Evolutionary conservation across 1,284 basidiomycete species (phyloP).

Genomic region (Leccinum subrobustum): DNA sequence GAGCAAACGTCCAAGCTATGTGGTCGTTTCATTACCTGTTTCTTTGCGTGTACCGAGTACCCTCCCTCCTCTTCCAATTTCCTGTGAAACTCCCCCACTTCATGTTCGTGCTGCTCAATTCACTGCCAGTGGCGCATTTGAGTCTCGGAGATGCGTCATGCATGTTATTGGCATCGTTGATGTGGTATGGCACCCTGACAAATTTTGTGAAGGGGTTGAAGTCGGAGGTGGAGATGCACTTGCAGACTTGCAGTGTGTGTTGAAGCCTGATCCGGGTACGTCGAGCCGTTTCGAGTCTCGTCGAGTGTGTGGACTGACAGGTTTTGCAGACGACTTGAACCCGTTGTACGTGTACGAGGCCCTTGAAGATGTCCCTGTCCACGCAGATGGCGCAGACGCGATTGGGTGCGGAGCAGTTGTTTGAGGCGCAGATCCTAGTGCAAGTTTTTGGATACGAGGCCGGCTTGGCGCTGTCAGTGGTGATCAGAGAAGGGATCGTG

Average conservation of each 20-base stretch:
- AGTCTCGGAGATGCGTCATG: constrained; percentile 62
- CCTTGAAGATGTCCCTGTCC: constrained; percentile 78
- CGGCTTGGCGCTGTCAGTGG: constrained; percentile 35
- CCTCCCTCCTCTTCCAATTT: no score
- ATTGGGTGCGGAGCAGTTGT: constrained; percentile 3
- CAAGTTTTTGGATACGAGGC: constrained; percentile 82
- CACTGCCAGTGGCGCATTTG: constrained; percentile 68
- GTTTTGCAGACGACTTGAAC: constrained; percentile 75
- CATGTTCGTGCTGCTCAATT: constrained; percentile 83
- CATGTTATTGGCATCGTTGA: constrained; percentile 39
- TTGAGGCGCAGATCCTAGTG: constrained; percentile 86
- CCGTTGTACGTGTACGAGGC: constrained; percentile 94
- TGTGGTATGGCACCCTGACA: not conserved
- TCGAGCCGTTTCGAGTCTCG: not conserved
- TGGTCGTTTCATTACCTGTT: no score
- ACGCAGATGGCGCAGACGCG: constrained; percentile 65
- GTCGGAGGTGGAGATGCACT: not conserved
- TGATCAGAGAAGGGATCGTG: no score
- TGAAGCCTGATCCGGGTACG: not conserved
- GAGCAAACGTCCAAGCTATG: no score
- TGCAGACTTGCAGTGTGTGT: not conserved
- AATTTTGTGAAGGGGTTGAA: not conserved
- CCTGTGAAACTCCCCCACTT: no score
- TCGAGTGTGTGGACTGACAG: constrained; percentile 18
- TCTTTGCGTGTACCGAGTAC: no score